Evolutionary conservation across 352 stramenopile species (phyloP), one percentile per base, ranked within the genome.

Genomic region (Pythium dissimile): DNA sequence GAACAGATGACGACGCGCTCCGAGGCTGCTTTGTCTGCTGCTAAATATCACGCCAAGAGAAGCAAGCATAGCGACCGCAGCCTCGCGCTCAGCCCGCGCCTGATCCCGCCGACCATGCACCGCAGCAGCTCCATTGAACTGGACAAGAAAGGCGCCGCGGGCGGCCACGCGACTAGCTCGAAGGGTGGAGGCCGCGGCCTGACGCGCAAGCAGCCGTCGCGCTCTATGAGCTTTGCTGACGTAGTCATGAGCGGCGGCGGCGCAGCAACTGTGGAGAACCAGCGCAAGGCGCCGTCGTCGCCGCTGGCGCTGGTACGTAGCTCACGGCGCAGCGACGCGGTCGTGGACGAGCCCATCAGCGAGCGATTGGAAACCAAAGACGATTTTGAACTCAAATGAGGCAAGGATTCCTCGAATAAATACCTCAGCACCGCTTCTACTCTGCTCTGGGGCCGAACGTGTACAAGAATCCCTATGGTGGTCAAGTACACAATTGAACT

Each of bases 151-250:
- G 24, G 24, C 7, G 49, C 28, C 9, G 54, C 16, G 12, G 50
- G 42, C 24, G 28, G 11, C 10, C 20, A n/a, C 27, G 34, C 34
- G 2, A 35, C 18, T 1, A 44, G 56, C 16, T 23, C 20, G 21
- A 66, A 32, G 11, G 38, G 49, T n/a, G 45, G 34, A 11, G 45
- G 73, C 58, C 34, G 59, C 13, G 44, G 57, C 6, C n/a, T 37
- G 20, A 66, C 43, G 18, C 73, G 83, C 21, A 93, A 93, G 62
- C 73, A 67, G 16, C 80, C 79, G 12, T 77, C 83, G 21, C 79
- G 85, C 15, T 94, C 84, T 3, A 74, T 94, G 57, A 94, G 84
- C 65, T 94, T 94, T 71, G 85, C 85, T 0, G 85, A 94, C 44
- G 85, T 94, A 12, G 85, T 94, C 0, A 72, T 88, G 13, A 81